Conservation (phyloP, 805 yeast species). For the Maudiozyma saulgeensis region DNA sequence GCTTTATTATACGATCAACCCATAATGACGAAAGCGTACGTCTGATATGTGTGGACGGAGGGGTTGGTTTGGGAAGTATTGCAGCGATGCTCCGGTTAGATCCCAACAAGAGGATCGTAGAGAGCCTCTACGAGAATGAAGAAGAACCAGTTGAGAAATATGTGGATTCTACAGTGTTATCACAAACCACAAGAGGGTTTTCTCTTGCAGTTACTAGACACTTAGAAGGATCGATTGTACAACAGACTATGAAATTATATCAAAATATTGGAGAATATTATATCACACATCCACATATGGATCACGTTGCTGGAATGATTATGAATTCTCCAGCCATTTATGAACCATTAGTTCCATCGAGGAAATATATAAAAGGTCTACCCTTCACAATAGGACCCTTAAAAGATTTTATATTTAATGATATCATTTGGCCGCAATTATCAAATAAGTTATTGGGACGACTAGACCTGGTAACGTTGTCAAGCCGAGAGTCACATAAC, state of each 20-base stretch:
- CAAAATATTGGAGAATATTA: slow-evolving; percentile 36
- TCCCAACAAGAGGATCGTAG: slow-evolving; percentile 6
- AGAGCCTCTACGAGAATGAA: slow-evolving; percentile 17
- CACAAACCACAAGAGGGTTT: slow-evolving; percentile 9
- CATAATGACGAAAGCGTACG: slow-evolving; percentile 2
- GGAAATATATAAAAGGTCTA: slow-evolving; percentile 46
- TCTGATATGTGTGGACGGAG: slow-evolving; percentile 66
- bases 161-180: slow-evolving; percentile 5
- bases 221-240: slow-evolving; percentile 1
- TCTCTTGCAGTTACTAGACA: slow-evolving; percentile 6
- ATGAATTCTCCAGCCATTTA: slow-evolving; percentile 53
- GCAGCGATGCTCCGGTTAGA: slow-evolving; percentile 13
- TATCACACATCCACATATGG: slow-evolving; percentile 78
- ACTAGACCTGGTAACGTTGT: slow-evolving; percentile 11
- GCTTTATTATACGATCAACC: slow-evolving; percentile 55
- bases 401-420: slow-evolving; percentile 55
- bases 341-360: slow-evolving; percentile 23
- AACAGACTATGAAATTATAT: slow-evolving; percentile 28
- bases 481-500: slow-evolving; percentile 5
- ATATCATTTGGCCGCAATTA: slow-evolving; percentile 69
- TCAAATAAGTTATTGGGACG: slow-evolving; percentile 12
- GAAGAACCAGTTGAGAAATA: slow-evolving; percentile 15
- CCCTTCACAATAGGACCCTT: slow-evolving; percentile 43
- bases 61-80: slow-evolving; percentile 56
- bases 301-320: slow-evolving; percentile 62